A percentile compares a stretch with the other conserved stretches of the same genome.
Conservation (phyloP, 306 rosid species). For the Dicorynia guianensis region DNA sequence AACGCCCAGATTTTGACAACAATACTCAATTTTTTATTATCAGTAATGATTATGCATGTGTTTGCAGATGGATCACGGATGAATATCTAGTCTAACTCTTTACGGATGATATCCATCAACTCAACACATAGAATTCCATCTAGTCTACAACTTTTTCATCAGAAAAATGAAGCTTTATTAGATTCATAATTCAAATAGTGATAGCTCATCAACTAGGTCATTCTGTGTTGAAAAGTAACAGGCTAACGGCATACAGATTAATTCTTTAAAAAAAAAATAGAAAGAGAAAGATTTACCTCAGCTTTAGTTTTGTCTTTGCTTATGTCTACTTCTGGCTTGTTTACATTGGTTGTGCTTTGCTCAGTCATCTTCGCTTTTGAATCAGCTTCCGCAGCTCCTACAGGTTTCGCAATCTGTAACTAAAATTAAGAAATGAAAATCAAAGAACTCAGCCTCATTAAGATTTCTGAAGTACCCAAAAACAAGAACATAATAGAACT, state of each 20-base stretch:
- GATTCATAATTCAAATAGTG: background rate
- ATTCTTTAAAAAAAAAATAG: background rate
- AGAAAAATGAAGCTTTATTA: background rate
- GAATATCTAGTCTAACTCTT: background rate
- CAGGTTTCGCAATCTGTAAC: constrained; percentile 58
- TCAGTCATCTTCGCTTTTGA: constrained; percentile 63
- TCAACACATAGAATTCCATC: constrained; percentile 2
- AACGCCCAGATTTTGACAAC: constrained; percentile 8
- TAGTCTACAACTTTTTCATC: background rate
- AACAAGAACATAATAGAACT: constrained; percentile 13
- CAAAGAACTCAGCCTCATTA: background rate
- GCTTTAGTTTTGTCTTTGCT: constrained; percentile 63
- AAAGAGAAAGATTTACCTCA: constrained; percentile 50
- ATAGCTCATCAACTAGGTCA: constrained; percentile 27
- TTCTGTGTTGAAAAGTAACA: constrained; percentile 19
- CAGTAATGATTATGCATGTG: background rate
- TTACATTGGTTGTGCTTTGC: constrained; percentile 60
- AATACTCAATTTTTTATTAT: constrained; percentile 13
- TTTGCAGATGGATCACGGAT: background rate
- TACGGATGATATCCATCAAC: constrained; percentile 2
- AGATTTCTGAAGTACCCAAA: constrained; percentile 1
- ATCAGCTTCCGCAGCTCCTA: constrained; percentile 54
- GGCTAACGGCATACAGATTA: constrained; percentile 10
- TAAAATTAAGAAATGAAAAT: constrained; percentile 20
- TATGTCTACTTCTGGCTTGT: constrained; percentile 50